Percentiles rank a stretch among this genome's conserved stretches.
Evolutionary conservation across 805 yeast species (phyloP).

Genomic region (Candida palmyrensis): DNA sequence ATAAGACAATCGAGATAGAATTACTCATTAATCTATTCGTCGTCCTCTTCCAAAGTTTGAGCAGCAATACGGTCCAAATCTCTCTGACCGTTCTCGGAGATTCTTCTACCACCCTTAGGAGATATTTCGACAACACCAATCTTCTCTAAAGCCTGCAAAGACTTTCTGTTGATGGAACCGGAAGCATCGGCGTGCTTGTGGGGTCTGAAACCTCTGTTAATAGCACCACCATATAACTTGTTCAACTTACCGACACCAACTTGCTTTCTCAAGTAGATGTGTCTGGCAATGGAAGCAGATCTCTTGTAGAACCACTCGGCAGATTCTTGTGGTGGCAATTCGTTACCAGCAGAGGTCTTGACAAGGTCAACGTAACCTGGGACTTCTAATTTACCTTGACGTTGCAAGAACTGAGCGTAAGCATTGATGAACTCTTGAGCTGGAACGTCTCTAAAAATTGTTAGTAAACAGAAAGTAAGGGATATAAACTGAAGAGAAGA

Average conservation of each 20-base stretch:
- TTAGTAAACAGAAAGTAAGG: not conserved
- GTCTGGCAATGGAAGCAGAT: slow-evolving; percentile 99
- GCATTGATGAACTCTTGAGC: slow-evolving; percentile 99
- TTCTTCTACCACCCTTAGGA: slow-evolving; percentile 98
- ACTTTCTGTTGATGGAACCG: slow-evolving; percentile 98
- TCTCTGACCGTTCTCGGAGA: slow-evolving; percentile 99
- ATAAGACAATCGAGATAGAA: slow-evolving; percentile 3
- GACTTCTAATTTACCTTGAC: slow-evolving; percentile 99
- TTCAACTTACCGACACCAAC: slow-evolving; percentile 99
- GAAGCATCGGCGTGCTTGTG: slow-evolving; percentile 98
- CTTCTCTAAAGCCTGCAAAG: slow-evolving; percentile 96
- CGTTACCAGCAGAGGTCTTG: slow-evolving; percentile 98
- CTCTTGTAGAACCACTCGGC: slow-evolving; percentile 99
- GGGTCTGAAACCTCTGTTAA: slow-evolving; percentile 99
- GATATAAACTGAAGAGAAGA: slow-evolving; percentile 24
- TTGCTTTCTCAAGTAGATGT: slow-evolving; percentile 98
- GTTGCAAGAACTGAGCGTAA: slow-evolving; percentile 99
- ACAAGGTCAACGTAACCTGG: slow-evolving; percentile 99
- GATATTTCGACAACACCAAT: slow-evolving; percentile 95
- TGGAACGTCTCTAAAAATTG: slow-evolving; percentile 91
- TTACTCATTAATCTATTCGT: slow-evolving; percentile 38
- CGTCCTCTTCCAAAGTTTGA: slow-evolving; percentile 93
- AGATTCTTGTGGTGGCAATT: slow-evolving; percentile 99
- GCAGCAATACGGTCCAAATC: slow-evolving; percentile 99
- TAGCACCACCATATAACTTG: slow-evolving; percentile 99